Evolutionary conservation across 169 alveolate genomes (phyloP).

Genomic region (Eimeria necatrix): DNA sequence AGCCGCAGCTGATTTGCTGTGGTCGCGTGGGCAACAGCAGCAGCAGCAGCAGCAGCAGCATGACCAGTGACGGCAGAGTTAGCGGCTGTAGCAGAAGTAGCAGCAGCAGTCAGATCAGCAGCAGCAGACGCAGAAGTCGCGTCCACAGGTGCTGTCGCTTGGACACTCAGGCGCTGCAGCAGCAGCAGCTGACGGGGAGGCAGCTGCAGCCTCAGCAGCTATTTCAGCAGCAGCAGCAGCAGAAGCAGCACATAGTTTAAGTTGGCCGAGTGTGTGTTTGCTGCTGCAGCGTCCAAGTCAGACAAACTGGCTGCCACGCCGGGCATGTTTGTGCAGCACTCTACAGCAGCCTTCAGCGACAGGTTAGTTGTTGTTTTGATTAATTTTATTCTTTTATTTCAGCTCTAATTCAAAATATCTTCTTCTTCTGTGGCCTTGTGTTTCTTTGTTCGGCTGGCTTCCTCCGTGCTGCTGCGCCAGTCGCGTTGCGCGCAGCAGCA

Average conservation of each 20-base stretch:
- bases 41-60: slow-evolving; percentile 6
- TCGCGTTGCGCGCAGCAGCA: too few species aligned
- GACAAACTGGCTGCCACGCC: slow-evolving; percentile 90
- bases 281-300: slow-evolving; percentile 19
- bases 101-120: background rate
- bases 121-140: background rate
- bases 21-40: too few species aligned
- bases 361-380: slow-evolving; percentile 12
- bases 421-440: background rate
- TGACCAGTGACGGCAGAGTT: background rate
- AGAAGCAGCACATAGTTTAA: background rate
- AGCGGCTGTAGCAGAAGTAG: background rate
- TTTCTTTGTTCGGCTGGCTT: too few species aligned
- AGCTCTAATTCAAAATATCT: background rate
- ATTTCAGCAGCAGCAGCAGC: background rate
- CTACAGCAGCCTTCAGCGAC: slow-evolving; percentile 87
- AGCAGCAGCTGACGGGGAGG: background rate
- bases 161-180: too few species aligned
- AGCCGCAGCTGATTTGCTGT: too few species aligned
- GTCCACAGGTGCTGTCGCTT: background rate
- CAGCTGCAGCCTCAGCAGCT: too few species aligned
- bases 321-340: slow-evolving; percentile 93
- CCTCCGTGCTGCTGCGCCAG: too few species aligned
- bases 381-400: background rate
- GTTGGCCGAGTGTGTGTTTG: background rate